phyloP scores from a whole-genome alignment of 495 filamentous ascomycete genomes.

The Chaetomidium leptoderma region DNA sequence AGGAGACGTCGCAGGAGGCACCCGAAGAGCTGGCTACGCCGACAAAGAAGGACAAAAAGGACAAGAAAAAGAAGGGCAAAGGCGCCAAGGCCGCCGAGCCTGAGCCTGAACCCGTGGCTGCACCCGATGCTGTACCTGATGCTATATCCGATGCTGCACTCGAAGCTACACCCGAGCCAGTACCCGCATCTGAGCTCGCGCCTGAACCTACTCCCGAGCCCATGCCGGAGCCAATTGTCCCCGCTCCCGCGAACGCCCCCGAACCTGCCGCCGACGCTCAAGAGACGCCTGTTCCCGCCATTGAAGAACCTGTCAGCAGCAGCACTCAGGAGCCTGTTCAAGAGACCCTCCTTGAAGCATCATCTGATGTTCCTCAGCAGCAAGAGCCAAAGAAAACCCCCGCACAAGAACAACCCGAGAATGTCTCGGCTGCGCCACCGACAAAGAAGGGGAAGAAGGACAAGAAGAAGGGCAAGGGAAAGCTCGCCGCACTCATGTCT shows the following conservation, averaged over 20 bases:
- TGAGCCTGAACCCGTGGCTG: conserved; percentile 16
- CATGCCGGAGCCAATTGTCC: not conserved
- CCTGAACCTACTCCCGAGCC: no score
- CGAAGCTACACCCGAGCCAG: no score
- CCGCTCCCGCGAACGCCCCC: not conserved
- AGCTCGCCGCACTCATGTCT: not conserved
- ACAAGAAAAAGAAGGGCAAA: conserved; percentile 27
- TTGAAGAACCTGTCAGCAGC: no score
- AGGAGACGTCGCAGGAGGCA: no score
- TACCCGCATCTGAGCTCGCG: no score
- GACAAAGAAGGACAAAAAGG: conserved; percentile 30
- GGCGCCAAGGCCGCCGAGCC: conserved; percentile 14
- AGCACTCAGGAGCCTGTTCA: not conserved
- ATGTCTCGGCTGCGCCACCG: not conserved
- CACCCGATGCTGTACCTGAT: not conserved
- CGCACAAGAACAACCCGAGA: not conserved
- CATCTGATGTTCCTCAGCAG: not conserved
- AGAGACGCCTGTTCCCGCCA: not conserved
- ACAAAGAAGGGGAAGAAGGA: not conserved
- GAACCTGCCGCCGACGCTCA: not conserved
- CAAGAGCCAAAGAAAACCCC: not conserved
- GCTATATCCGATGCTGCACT: conserved; percentile 4
- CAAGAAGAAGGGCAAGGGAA: conserved; percentile 5
- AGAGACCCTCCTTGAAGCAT: not conserved
- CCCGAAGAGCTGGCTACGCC: no score